These are phyloP conservation scores for Cucurbitaria berberidis DNA, from an alignment of 2,329 filamentous ascomycete genomes.

Conservation along the genomic window DNA sequence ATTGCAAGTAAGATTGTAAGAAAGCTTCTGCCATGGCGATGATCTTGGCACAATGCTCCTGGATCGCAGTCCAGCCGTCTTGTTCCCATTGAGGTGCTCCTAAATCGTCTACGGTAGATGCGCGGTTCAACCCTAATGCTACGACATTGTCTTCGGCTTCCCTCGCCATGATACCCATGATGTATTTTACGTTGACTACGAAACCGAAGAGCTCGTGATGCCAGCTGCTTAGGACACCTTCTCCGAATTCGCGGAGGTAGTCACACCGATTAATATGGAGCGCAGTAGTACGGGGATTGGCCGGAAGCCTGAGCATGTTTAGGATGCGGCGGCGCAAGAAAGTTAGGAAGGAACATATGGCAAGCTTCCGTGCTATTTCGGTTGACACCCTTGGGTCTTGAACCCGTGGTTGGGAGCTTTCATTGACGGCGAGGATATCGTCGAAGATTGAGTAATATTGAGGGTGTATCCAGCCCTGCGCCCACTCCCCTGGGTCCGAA, in stretches of 20 bases:
- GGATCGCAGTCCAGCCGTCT: constrained; percentile 10
- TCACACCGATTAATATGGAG: constrained; percentile 1
- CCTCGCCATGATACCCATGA: constrained; percentile 6
- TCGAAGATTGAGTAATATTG: not conserved
- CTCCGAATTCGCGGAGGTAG: constrained; percentile 1
- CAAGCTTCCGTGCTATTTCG: constrained; percentile 2
- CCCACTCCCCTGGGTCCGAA: not conserved
- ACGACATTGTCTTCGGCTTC: constrained; percentile 13
- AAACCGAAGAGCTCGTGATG: constrained; percentile 11
- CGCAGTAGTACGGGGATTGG: not conserved
- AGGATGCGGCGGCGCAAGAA: not conserved
- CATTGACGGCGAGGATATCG: not conserved
- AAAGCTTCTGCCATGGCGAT: constrained; percentile 3
- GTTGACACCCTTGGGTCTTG: not conserved
- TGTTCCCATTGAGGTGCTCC: constrained; percentile 6
- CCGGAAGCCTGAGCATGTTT: constrained; percentile 2
- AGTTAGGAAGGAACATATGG: not conserved
- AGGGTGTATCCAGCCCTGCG: not conserved
- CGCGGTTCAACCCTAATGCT: constrained; percentile 5
- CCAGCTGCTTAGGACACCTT: constrained; percentile 6
- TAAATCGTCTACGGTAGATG: not conserved
- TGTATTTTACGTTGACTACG: constrained; percentile 4
- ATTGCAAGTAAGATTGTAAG: constrained; percentile 6
- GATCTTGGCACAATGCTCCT: constrained; percentile 2
- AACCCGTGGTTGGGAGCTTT: not conserved